Conservation (phyloP, 225 moss, liverwort and hornwort species). For the Marchantia paleacea region DNA sequence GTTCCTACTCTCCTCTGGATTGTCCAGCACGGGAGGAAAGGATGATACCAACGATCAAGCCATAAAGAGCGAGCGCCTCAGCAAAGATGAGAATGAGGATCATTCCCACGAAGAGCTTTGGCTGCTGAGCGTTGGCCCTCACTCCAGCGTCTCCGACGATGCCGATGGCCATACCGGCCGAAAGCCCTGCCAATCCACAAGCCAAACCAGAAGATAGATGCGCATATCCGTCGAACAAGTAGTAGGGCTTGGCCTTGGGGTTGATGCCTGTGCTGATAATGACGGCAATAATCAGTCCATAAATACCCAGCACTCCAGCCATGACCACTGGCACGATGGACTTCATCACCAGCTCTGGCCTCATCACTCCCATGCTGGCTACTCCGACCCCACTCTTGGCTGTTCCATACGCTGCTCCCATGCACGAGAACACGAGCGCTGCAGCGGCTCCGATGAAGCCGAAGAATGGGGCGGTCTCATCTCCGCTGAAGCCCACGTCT, state of each 20-base stretch:
- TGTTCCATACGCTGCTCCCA: slow-evolving; percentile 65
- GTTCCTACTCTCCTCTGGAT: slow-evolving; percentile 38
- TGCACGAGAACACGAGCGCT: slow-evolving; percentile 73
- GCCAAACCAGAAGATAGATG: slow-evolving; percentile 61
- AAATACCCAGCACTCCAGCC: slow-evolving; percentile 69
- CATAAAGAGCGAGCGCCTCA: slow-evolving; percentile 77
- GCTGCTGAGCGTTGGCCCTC: slow-evolving; percentile 68
- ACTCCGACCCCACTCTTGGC: slow-evolving; percentile 66
- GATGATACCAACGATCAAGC: slow-evolving; percentile 76
- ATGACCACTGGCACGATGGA: slow-evolving; percentile 70
- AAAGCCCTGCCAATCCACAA: slow-evolving; percentile 63
- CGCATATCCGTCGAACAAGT: slow-evolving; percentile 62
- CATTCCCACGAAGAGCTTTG: slow-evolving; percentile 84
- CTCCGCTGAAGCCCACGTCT: slow-evolving; percentile 46
- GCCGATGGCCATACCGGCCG: slow-evolving; percentile 86
- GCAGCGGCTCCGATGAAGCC: slow-evolving; percentile 79
- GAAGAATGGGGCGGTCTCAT: slow-evolving; percentile 75
- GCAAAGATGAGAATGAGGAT: slow-evolving; percentile 79
- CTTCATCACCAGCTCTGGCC: slow-evolving; percentile 66
- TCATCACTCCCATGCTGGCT: slow-evolving; percentile 65
- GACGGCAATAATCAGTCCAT: slow-evolving; percentile 59
- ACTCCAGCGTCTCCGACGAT: slow-evolving; percentile 75
- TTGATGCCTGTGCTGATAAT: slow-evolving; percentile 70
- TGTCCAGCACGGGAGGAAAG: slow-evolving; percentile 71
- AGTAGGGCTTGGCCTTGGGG: slow-evolving; percentile 64